These are phyloP conservation scores for Penicillium pancosmium DNA, from an alignment of 495 filamentous ascomycete genomes.

Conservation along the genomic window DNA sequence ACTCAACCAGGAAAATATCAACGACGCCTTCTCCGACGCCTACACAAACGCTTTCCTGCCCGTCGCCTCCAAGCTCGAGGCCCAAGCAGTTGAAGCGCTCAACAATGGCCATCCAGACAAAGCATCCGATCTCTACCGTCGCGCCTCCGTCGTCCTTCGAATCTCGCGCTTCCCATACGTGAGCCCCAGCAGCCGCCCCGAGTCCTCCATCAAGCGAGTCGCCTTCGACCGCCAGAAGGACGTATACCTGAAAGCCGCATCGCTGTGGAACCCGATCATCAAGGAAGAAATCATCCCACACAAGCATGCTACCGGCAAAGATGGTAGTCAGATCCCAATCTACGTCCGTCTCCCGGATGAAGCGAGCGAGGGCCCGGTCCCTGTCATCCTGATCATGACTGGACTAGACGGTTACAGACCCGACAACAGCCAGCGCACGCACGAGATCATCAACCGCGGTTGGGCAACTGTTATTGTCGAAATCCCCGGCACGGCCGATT, in stretches of 20 bases:
- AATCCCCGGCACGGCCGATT: slow-evolving; percentile 82
- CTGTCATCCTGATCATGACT: slow-evolving; percentile 70
- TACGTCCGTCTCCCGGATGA: slow-evolving; percentile 62
- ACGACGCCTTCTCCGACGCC: slow-evolving; percentile 62
- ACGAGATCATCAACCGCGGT: slow-evolving; percentile 63
- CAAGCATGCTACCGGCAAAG: slow-evolving; percentile 44
- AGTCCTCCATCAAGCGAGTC: slow-evolving; percentile 51
- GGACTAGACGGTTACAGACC: slow-evolving; percentile 80
- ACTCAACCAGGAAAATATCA: slow-evolving; percentile 50
- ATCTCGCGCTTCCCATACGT: slow-evolving; percentile 76
- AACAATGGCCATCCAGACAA: slow-evolving; percentile 44
- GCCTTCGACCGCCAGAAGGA: slow-evolving; percentile 72
- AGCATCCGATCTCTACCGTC: slow-evolving; percentile 66
- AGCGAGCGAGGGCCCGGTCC: slow-evolving; percentile 47
- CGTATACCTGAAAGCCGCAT: slow-evolving; percentile 61
- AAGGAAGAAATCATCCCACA: slow-evolving; percentile 65
- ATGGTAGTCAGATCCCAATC: slow-evolving; percentile 63
- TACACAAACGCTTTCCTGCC: slow-evolving; percentile 68
- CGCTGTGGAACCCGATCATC: slow-evolving; percentile 56
- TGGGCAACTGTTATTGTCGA: slow-evolving; percentile 67
- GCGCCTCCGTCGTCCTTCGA: slow-evolving; percentile 70
- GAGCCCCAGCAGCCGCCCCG: slow-evolving; percentile 40
- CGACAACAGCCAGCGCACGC: slow-evolving; percentile 72
- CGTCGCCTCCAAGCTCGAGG: slow-evolving; percentile 55
- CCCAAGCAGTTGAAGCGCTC: slow-evolving; percentile 49